Base-by-base conservation (phyloP, 257 asterid species). In the Buddleja alternifolia region DNA sequence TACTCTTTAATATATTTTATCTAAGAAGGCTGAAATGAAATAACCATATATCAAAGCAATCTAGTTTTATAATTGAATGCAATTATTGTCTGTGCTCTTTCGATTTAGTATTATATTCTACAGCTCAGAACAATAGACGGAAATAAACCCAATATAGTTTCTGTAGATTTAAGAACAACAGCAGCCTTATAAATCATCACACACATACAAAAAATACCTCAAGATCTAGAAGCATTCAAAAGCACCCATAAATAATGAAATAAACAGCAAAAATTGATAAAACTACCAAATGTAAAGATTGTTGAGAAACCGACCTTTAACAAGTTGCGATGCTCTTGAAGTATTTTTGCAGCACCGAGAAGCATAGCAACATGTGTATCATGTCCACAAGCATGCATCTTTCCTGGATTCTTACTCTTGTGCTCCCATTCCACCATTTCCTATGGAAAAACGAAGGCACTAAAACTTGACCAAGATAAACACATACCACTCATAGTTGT, bases 351-450 rank as follows among this genome's bases (percentile, higher is more conserved):
- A 42, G 97, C 99, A 46, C 99, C 99, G 50, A 94, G 97, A 74
- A 94, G 97, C 97, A 94, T 94, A 8, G 97, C 85, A 41, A 82
- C 86, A 81, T 94, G 99, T 45, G 99, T 87, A 84, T 94, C 99
- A 64, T 91, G 99, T 37, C 97, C 99, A 74, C 99, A 94, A 61
- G 96, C 97, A 53, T 91, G 99, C 99, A 94, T 94, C 68, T 87
- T 89, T 50, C 96, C 99, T 59, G 87, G 83, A 60, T 57, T 83
- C 80, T 83, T 94, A 77, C 99, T 94, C 86, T 89, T 94, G 77
- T 94, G 96, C 71, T 91, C 95, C 97, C 96, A 89, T 59, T 91
- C 95, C 77, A 94, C 87, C 96, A 85, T 67, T 94, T 94, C 99
- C 99, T 93, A 40, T 8, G 59, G 3, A 76, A 52, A 60, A 67